These are phyloP conservation scores for Linum lewisii DNA, from an alignment of 345 rosid genomes.

Conservation along the genomic window DNA sequence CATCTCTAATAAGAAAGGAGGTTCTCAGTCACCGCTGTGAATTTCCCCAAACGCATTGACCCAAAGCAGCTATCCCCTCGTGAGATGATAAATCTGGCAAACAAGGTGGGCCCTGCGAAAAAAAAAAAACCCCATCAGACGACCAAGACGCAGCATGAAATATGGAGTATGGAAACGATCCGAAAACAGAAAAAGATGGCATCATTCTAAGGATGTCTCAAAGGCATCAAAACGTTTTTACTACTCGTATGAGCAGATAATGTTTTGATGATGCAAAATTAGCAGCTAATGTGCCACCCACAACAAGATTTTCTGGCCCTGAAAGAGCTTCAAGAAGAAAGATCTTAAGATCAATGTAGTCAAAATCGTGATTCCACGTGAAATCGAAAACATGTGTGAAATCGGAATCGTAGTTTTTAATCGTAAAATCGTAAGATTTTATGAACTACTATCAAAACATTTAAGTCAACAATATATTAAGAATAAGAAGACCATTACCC, in stretches of 20 bases:
- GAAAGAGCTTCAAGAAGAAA: neutral
- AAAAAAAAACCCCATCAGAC: neutral
- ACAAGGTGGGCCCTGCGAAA: slow-evolving; percentile 60
- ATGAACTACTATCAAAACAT: no score
- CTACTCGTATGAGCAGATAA: neutral
- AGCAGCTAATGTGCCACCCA: neutral
- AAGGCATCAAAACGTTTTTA: no score
- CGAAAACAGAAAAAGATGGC: neutral
- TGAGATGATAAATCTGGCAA: slow-evolving; percentile 52
- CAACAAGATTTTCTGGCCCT: neutral
- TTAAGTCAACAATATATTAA: no score
- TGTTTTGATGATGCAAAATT: neutral
- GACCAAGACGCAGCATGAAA: neutral
- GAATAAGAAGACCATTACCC: no score
- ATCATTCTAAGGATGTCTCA: neutral
- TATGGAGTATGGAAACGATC: neutral
- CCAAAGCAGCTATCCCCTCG: slow-evolving; percentile 34
- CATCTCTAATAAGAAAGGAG: neutral
- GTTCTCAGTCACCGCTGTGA: slow-evolving; percentile 35
- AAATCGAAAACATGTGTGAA: no score
- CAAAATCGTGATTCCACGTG: no score
- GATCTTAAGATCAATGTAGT: no score
- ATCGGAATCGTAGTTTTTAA: no score
- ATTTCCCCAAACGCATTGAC: slow-evolving; percentile 68
- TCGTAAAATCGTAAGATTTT: no score